A percentile compares a stretch with the other conserved stretches of the same genome.
These are phyloP conservation scores for Paraleonurus japonicus DNA, from an alignment of 257 asterid species.

Conservation along the genomic window DNA sequence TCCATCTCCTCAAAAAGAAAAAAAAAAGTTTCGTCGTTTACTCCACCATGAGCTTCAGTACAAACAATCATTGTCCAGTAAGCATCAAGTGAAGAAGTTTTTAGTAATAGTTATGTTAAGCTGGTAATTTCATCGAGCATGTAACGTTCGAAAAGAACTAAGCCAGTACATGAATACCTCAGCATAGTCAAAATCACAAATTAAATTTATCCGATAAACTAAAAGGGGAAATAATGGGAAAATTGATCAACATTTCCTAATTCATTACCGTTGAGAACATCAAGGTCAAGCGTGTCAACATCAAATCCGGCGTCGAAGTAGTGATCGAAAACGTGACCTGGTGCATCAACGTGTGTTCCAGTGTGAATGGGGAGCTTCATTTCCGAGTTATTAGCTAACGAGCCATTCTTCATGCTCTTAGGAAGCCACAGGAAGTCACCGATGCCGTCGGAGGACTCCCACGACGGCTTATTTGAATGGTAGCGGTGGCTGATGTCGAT, in stretches of 20 bases:
- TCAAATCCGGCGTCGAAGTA: constrained; percentile 93
- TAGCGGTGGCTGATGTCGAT: constrained; percentile 77
- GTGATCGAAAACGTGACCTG: constrained; percentile 84
- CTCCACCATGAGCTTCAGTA: not conserved
- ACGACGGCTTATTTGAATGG: constrained; percentile 68
- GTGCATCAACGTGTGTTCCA: constrained; percentile 98
- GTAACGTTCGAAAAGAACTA: not conserved
- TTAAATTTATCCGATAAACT: not conserved
- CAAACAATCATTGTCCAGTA: not conserved
- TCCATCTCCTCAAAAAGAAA: not conserved
- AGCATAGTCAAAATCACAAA: not conserved
- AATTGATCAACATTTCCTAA: not conserved
- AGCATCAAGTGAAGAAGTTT: not conserved
- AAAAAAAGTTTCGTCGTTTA: not conserved
- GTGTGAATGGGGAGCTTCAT: constrained; percentile 85
- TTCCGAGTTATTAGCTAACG: constrained; percentile 75
- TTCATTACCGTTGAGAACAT: constrained; percentile 72
- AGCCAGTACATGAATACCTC: not conserved
- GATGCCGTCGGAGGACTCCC: constrained; percentile 67
- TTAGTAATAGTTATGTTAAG: not conserved
- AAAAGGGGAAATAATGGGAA: not conserved
- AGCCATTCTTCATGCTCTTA: constrained; percentile 83
- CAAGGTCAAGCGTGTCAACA: constrained; percentile 92
- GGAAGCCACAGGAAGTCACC: constrained; percentile 78
- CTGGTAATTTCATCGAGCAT: constrained; percentile 20